phyloP scores from a whole-genome alignment of 2,329 filamentous ascomycete species.

The Colletotrichum horii region DNA sequence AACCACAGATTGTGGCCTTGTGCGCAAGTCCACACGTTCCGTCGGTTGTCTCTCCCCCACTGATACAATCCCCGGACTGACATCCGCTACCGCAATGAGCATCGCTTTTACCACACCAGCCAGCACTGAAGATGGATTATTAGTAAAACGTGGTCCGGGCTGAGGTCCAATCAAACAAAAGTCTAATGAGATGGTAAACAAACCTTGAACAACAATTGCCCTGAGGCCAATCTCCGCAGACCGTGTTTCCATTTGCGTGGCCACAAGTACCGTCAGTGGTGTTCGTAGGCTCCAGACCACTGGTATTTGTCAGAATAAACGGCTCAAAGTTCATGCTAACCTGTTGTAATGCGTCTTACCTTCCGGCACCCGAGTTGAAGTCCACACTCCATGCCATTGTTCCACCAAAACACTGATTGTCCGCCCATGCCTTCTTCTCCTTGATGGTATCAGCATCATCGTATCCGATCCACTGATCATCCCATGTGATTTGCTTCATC shows the following conservation, averaged over 20 bases:
- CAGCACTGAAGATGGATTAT: not conserved
- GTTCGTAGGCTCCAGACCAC: not conserved
- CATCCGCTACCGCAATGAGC: not conserved
- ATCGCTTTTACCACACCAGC: not conserved
- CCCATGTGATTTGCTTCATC: constrained; percentile 32
- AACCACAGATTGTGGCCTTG: not conserved
- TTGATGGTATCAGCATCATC: constrained; percentile 27
- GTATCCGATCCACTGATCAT: constrained; percentile 30
- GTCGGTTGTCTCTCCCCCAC: not conserved
- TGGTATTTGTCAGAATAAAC: not conserved
- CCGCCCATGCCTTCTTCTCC: constrained; percentile 31
- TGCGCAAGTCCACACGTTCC: not conserved
- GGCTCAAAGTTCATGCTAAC: not conserved
- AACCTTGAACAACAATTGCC: not conserved
- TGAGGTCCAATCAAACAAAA: not conserved
- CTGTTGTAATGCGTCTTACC: not conserved
- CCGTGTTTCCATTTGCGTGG: not conserved
- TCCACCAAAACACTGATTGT: constrained; percentile 33
- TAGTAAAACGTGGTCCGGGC: rapidly evolving
- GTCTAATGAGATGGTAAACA: not conserved
- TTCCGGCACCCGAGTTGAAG: constrained; percentile 5
- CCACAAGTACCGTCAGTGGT: not conserved
- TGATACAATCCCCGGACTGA: not conserved
- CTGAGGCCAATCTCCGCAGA: not conserved
- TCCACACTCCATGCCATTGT: constrained; percentile 37